phyloP scores from a whole-genome alignment of 2,329 filamentous ascomycete species.

The Trichoderma guizhouense region DNA sequence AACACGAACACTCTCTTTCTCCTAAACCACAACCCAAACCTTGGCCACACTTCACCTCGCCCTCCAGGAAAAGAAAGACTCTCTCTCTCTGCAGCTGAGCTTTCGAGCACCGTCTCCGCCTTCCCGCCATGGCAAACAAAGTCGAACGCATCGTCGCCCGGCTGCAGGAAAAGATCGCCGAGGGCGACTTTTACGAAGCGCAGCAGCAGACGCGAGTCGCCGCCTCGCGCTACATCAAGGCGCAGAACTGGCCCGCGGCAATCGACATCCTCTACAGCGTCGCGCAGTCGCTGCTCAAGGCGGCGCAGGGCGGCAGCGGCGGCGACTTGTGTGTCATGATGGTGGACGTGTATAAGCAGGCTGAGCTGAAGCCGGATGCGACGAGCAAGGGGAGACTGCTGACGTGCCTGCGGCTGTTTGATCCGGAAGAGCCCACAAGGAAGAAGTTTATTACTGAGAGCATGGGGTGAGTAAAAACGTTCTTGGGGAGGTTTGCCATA shows the following conservation, averaged over 20 bases:
- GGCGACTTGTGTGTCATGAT: conserved; percentile 86
- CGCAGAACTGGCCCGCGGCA: conserved; percentile 77
- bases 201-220: conserved; percentile 97
- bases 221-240: conserved; percentile 88
- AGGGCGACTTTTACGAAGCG: conserved; percentile 95
- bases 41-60: neutral
- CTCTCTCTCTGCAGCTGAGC: neutral
- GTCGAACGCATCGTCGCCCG: conserved; percentile 53
- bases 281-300: conserved; percentile 79
- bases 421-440: conserved; percentile 77
- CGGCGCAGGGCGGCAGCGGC: conserved; percentile 89
- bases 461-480: conserved; percentile 57
- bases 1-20: neutral
- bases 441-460: conserved; percentile 91
- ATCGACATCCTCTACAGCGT: conserved; percentile 84
- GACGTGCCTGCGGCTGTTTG: conserved; percentile 76
- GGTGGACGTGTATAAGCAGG: conserved; percentile 87
- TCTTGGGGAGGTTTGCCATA: neutral
- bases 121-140: conserved; percentile 37
- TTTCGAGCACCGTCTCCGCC: neutral
- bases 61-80: neutral
- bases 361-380: conserved; percentile 73
- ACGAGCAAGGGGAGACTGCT: conserved; percentile 71
- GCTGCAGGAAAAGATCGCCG: conserved; percentile 81
- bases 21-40: neutral